Evolutionary conservation across 768 basidiomycete genomes (phyloP).

Genomic region (Amanita polypyramis): DNA sequence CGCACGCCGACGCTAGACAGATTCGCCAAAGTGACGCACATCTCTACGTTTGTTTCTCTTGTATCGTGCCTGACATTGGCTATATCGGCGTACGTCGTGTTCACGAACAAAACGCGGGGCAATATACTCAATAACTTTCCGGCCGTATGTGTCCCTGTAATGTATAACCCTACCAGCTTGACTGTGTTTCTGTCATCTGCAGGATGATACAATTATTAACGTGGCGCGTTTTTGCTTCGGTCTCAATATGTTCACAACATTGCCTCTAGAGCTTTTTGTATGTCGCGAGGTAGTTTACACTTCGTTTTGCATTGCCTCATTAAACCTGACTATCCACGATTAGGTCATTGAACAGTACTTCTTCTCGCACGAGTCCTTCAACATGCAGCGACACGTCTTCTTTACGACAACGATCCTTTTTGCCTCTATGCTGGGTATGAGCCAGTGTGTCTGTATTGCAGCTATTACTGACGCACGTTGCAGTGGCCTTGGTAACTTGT

Average conservation of each 20-base stretch:
- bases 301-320: not conserved
- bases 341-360: slow-evolving; percentile 95
- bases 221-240: slow-evolving; percentile 92
- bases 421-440: slow-evolving; percentile 70
- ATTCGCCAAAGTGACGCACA: slow-evolving; percentile 86
- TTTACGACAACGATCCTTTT: slow-evolving; percentile 83
- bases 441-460: not conserved
- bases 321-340: not conserved
- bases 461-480: slow-evolving; percentile 6
- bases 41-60: slow-evolving; percentile 78
- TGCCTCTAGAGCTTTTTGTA: slow-evolving; percentile 93
- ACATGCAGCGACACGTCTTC: slow-evolving; percentile 73
- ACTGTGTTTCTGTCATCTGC: slow-evolving; percentile 5
- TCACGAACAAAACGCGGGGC: slow-evolving; percentile 88
- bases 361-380: slow-evolving; percentile 83
- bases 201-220: slow-evolving; percentile 87
- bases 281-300: slow-evolving; percentile 73
- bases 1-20: slow-evolving; percentile 90
- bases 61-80: slow-evolving; percentile 80
- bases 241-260: slow-evolving; percentile 95
- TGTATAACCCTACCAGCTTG: not conserved
- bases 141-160: slow-evolving; percentile 30
- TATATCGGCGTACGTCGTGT: slow-evolving; percentile 76
- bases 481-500: slow-evolving; percentile 87
- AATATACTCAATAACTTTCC: slow-evolving; percentile 97